Percentiles rank a stretch among this genome's conserved stretches.
Evolutionary conservation across 345 rosid species (phyloP).

Genomic region (Hypericum androsaemum): DNA sequence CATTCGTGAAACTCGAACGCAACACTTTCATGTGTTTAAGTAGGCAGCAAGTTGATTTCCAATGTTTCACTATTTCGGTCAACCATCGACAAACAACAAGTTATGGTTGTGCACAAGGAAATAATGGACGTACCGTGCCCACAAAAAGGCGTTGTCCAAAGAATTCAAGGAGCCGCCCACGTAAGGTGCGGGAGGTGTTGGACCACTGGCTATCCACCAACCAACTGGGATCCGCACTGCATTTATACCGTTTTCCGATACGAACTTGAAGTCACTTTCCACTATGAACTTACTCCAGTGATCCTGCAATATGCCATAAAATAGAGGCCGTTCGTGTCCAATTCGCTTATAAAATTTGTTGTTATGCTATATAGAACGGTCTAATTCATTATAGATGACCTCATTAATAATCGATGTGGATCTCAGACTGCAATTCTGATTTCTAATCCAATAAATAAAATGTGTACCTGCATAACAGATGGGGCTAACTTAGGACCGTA

Average conservation of each 20-base stretch:
- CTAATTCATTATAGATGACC: no score
- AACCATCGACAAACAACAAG: no score
- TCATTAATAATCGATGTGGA: neutral
- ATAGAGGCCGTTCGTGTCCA: no score
- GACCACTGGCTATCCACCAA: conserved; percentile 63
- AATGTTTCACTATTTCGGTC: no score
- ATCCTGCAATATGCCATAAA: conserved; percentile 30
- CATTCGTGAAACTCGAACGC: no score
- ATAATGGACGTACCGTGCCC: conserved; percentile 37
- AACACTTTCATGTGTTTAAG: no score
- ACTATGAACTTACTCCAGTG: conserved; percentile 53
- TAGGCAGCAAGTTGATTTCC: no score
- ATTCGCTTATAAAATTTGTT: no score
- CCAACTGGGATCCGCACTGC: conserved; percentile 59
- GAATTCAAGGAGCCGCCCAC: conserved; percentile 50
- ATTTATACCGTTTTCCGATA: conserved; percentile 37
- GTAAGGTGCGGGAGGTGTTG: conserved; percentile 41
- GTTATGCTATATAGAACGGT: no score
- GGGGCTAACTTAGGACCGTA: conserved; percentile 40
- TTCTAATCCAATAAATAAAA: neutral
- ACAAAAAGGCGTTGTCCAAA: conserved; percentile 47
- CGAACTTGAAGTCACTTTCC: conserved; percentile 52
- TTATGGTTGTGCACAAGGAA: neutral
- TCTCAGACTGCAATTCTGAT: neutral
- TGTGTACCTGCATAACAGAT: conserved; percentile 35